Evolutionary conservation across 768 basidiomycete genomes (phyloP), one percentile per base, ranked within the genome.

Genomic region (Paxillus involutus): DNA sequence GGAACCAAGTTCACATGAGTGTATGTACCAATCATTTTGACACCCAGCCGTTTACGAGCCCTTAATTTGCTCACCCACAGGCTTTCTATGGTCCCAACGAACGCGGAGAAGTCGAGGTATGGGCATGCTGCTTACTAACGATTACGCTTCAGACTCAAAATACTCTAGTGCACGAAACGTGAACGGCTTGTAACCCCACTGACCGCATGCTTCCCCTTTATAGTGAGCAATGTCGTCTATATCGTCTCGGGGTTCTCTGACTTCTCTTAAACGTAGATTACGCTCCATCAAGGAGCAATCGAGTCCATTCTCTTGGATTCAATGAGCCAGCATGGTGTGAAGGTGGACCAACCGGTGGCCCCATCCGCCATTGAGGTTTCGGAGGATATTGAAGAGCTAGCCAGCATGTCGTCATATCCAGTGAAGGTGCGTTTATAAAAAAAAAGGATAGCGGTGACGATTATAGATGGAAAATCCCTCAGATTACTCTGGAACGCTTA

Each of bases 61-160:
- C 32, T 32, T 32, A 32, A 3, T 32, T 32, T 11, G 9, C 32
- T 32, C 32, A 11, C 32, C 32, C 32, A 32, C 32, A 89, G 87
- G 83, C 86, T 5, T 88, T 88, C 65, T 88, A 88, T 60, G 84
- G 86, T 58, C 85, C 86, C 1, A 74, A 77, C 26, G 65, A 77
- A 3, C 61, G 75, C 37, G 83, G 83, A 6, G 82, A 79, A 1
- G 84, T 88, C 40, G 76, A 84, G 73, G 85, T 32, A 32, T 32
- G 11, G 32, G 32, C 32, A 32, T 82, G 35, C 37, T 67, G 26
- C 49, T 37, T 10, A 36, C 36, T 14, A 39, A 26, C 26, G 4
- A 47, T 46, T n/a, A 37, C 32, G 32, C 32, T 9, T 32, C 9
- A 10, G 32, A 32, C 32, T 32, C 9, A 32, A 32, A 32, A 32